Evolutionary conservation across 2,329 filamentous ascomycete genomes (phyloP), one percentile per base, ranked within the genome.

Genomic region (Colletotrichum sp.): DNA sequence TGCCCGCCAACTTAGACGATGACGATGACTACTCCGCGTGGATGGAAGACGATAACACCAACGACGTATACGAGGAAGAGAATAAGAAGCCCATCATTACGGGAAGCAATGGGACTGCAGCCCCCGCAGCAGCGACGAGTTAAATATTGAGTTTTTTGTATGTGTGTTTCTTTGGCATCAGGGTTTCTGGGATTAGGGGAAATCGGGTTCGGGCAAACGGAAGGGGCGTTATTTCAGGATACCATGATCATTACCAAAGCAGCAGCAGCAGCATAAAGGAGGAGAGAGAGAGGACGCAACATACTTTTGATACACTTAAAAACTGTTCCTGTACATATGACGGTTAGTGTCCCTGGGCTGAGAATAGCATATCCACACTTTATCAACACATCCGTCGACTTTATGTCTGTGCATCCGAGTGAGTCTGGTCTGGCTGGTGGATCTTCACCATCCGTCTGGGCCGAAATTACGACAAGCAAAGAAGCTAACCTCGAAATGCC

Each of bases 11-110:
- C 18, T 71, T 70, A 18, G 78, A 77, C 7, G 80, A 82, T 6
- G 83, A 84, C 3, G 81, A 84, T 2, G 82, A 84, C 16, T 85
- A 81, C 68, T 84, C 83, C 18, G 83, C 82, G 16, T 85, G 84
- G 84, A 80, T 85, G 77, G 83, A 71, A 13, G 70, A 70, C 5
- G 58, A 61, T 16, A 34, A 27, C 58, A 66, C 75, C 48, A 25
- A 69, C 34, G 56, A 61, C 10, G 34, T 39, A 48, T 70, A 61
- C 61, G 70, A 71, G 32, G 39, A 70, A n/a, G 58, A 64, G 43
- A 71, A 56, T 7, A 70, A 52, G 56, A 62, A 70, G 34, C 25
- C 67, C 18, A 52, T 52, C n/a, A 60, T 22, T 22, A 60, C 32
- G 66, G 56, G 56, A 52, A 25, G 18, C 52, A 27, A 56, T 34